Evolutionary conservation across 208 protist species (phyloP), one percentile per base, ranked within the genome.

Genomic region (Herpetomonas tarakana): DNA sequence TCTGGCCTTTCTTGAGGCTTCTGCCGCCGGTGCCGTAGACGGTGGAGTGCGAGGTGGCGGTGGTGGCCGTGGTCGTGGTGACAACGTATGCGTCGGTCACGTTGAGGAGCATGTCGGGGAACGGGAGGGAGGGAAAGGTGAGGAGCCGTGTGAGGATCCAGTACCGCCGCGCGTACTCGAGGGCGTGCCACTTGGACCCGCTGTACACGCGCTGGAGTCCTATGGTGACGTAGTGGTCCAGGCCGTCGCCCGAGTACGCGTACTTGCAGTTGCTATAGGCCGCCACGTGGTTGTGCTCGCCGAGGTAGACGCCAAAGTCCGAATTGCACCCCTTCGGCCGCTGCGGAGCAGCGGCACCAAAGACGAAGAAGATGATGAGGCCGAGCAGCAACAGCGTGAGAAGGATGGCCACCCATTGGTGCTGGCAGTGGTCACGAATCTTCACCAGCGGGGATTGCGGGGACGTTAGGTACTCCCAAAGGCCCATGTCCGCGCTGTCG

Each of bases 231-330:
- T 78, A 87, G 76, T 85, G 72, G 39, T 81, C 64, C 62, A 83
- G 68, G 25, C 65, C 49, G 55, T 76, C 70, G 9, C 56, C 67
- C 31, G 65, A 68, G 49, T 78, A 83, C 46, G 49, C 30, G 53
- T 61, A 55, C 18, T 82, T 75, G 58, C 86, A 92, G 67, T 92
- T 92, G 72, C 81, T 92, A 68, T 80, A 87, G 24, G 79, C 81
- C 16, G 55, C 51, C 25, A 89, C 72, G 25, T 78, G 73, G 45
- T 64, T 71, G 57, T 52, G 80, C 28, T 77, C 62, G 29, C 86
- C 86, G 18, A 92, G 66, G 4, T 75, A 66, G 26, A 50, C 60
- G 44, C 86, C 82, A 68, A 87, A 88, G 1, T 76, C 62, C 18
- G 76, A 83, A 2, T 51, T 57, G 52, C 81, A 92, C 31, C 51